Conservation (phyloP, 1,284 basidiomycete genomes). For the Marasmius oreades region DNA sequence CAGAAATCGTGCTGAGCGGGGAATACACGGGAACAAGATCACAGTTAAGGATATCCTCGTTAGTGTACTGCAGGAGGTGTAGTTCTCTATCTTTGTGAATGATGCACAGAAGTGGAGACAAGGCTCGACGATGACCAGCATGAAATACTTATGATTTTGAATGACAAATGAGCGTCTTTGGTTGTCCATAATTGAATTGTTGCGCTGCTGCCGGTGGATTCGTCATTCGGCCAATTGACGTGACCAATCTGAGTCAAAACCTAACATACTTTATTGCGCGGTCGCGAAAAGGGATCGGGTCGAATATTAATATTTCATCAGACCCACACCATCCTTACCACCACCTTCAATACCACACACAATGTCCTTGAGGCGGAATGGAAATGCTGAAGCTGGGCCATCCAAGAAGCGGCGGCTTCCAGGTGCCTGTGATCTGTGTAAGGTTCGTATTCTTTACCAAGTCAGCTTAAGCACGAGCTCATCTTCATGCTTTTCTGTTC, state of each 20-base stretch:
- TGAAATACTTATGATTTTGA: no score
- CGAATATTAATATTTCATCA: no score
- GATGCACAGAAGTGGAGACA: neutral
- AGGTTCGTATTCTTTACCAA: neutral
- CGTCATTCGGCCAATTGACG: no score
- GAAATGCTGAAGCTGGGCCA: slow-evolving; percentile 5
- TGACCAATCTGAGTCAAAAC: no score
- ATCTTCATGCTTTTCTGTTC: neutral
- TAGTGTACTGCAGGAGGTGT: slow-evolving; percentile 52
- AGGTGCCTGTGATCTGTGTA: slow-evolving; percentile 11
- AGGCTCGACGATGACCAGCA: slow-evolving; percentile 1
- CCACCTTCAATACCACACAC: neutral
- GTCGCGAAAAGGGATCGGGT: no score
- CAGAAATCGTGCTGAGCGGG: neutral
- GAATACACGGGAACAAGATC: slow-evolving; percentile 20
- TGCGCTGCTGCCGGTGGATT: no score
- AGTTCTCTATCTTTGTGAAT: neutral
- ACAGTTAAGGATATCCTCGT: slow-evolving; percentile 60
- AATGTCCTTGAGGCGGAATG: neutral
- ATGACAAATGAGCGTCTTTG: no score
- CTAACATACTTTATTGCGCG: no score
- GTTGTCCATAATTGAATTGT: no score
- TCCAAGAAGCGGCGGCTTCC: slow-evolving; percentile 13
- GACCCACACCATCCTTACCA: neutral
- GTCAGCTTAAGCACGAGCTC: neutral